Percentiles rank a stretch among this genome's conserved stretches.
Conservation (phyloP, 2,329 filamentous ascomycete species). For the Trichoderma sp. region DNA sequence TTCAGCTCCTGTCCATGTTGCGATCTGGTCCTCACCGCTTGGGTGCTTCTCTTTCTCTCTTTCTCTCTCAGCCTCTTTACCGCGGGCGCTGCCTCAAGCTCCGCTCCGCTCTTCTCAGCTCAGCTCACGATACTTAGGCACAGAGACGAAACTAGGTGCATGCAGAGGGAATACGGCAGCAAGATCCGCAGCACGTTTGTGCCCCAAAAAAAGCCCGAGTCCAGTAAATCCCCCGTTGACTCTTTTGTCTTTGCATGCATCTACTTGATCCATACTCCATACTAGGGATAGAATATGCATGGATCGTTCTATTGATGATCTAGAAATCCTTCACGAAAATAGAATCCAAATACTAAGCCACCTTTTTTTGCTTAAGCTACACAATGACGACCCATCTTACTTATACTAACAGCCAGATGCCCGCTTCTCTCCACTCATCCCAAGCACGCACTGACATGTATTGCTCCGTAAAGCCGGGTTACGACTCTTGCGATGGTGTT, state of each 20-base stretch:
- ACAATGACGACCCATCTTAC: background rate
- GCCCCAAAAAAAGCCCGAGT: background rate
- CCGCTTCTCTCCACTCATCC: background rate
- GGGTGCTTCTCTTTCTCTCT: background rate
- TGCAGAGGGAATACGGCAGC: background rate
- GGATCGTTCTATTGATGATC: background rate
- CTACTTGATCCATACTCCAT: background rate
- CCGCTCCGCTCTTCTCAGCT: conserved; percentile 2
- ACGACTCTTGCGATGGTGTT: background rate
- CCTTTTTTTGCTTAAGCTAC: background rate
- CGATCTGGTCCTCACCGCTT: background rate
- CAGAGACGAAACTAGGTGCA: background rate
- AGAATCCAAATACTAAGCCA: conserved; percentile 4
- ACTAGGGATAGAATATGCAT: background rate
- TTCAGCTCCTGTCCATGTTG: background rate
- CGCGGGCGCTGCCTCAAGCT: background rate
- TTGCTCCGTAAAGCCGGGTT: background rate
- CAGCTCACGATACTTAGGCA: background rate
- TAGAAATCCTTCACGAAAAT: background rate
- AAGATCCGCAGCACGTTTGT: background rate
- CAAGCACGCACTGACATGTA: background rate
- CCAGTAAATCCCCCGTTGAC: background rate
- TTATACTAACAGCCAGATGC: background rate
- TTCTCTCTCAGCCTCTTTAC: background rate
- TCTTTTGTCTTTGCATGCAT: background rate